Evolutionary conservation across 78 protist species (phyloP), one percentile per base, ranked within the genome.

Genomic region (Chrysochromulina parva): DNA sequence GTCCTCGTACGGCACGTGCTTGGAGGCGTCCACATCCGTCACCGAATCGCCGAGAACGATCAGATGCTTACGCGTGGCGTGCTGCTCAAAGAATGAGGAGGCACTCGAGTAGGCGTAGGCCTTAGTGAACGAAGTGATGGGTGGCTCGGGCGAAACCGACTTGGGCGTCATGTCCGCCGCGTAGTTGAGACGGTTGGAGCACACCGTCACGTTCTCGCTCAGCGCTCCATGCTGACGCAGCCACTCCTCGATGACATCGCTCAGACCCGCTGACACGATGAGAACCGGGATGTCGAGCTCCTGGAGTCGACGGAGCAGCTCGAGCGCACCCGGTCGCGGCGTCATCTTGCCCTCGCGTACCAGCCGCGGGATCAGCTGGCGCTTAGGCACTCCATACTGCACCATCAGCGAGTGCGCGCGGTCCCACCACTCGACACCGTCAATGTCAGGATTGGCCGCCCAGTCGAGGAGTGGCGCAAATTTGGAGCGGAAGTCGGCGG

Each of bases 341-440:
- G 17, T 16, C 78, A 69, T 69, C 24, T 13, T 24, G 16, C 50
- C 4, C 78, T 69, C 48, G 5, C 78, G 78, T 16, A 69, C 78
- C 52, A 69, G 6, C 54, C 78, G 78, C 50, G 38, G 78, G 50
- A 69, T 24, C 50, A 69, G 78, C 10, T 3, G 14, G 50, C 78
- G 78, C 13, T 28, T 28, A 0, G 78, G 78, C 78, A 14, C n/a
- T 28, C 78, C 78, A 28, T 69, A 13, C 78, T 69, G 4, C 50
- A 69, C 19, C 78, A 69, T 69, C 54, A 69, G 78, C 78, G 5
- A 28, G 50, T 69, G 78, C 78, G 78, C 78, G 50, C 26, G 16
- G 74, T 67, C 74, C 74, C 74, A 67, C 74, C 74, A 69, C 78
- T 69, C n/a, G 48, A 69, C 78, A 50, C 78, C 78, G 50, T 69